Evolutionary conservation across 306 rosid genomes (phyloP), one percentile per base, ranked within the genome.

Genomic region (Prunus salicina): DNA sequence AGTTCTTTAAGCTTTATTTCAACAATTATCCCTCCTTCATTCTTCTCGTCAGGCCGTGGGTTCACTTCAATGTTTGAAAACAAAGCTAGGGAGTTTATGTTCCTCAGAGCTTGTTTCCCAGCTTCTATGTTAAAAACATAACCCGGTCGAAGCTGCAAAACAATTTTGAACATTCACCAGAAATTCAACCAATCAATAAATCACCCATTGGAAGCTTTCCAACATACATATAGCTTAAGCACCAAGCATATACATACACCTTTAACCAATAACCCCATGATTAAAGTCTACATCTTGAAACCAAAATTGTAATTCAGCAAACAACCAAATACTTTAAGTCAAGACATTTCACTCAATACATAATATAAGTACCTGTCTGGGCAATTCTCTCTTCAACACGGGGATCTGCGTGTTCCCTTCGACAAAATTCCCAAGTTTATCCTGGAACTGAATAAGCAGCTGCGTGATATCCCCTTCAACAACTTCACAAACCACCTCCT

Each of bases 61-160:
- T 92, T 95, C 81, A 95, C 97, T 85, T 95, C 99, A 81, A 95
- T 92, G 81, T 95, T 95, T 1, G 99, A 95, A 85, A 95, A 95
- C 88, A 95, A 77, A 64, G 91, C 88, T 38, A 95, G 93, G 43
- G 97, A 92, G 45, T 95, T 90, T 66, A 95, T 91, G 81, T 92
- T 95, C 77, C 96, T 86, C 67, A 95, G 84, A 79, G 99, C 99
- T 84, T 95, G 97, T 82, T 95, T 95, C 80, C 99, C 99, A 1
- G 99, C 99, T 86, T 95, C 97, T 57, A 92, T 90, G 82, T 95
- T 95, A 72, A 95, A 95, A 61, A 87, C 88, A 67, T 87, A 65
- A 60, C 96, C 96, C 3, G 96, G 91, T 1, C 89, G 96, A 65
- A 95, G 97, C 99, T 95, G 86, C 76, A 47, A 63, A 76, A 69